phyloP scores from a whole-genome alignment of 305 asterid genomes.

The Fraxinus dipetala region DNA sequence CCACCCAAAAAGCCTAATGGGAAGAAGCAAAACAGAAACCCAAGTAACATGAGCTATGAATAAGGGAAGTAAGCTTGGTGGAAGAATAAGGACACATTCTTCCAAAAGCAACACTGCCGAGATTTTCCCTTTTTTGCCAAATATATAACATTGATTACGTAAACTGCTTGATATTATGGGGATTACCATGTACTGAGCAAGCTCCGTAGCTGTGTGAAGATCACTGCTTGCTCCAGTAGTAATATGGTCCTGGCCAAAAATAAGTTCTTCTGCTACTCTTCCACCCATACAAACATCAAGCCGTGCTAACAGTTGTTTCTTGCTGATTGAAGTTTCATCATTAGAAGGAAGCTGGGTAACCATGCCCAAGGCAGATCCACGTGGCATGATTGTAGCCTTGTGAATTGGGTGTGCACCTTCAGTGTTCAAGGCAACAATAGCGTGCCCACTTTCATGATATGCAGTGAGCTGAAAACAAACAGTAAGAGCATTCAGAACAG shows the following conservation, averaged over 20 bases:
- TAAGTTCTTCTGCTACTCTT: constrained; percentile 92
- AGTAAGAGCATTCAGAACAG: neutral
- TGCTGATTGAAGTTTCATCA: constrained; percentile 92
- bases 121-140: neutral
- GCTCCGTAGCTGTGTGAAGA: constrained; percentile 85
- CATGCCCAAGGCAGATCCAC: constrained; percentile 96
- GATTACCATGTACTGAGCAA: constrained; percentile 87
- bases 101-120: neutral
- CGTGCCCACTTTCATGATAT: constrained; percentile 96
- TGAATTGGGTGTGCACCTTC: constrained; percentile 97
- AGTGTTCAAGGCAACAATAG: constrained; percentile 87
- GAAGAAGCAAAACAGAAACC: neutral
- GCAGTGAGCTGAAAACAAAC: constrained; percentile 73
- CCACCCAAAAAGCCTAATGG: neutral
- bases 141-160: neutral
- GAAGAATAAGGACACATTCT: neutral
- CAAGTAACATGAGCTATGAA: neutral
- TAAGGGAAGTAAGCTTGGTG: neutral
- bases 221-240: constrained; percentile 95
- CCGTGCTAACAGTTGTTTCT: constrained; percentile 84
- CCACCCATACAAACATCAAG: constrained; percentile 99
- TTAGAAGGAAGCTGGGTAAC: constrained; percentile 95
- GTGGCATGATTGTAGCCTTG: constrained; percentile 92
- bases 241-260: constrained; percentile 78
- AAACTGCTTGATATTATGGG: neutral